phyloP scores from a whole-genome alignment of 139 green algal genomes.

The Nannochloris sp. region DNA sequence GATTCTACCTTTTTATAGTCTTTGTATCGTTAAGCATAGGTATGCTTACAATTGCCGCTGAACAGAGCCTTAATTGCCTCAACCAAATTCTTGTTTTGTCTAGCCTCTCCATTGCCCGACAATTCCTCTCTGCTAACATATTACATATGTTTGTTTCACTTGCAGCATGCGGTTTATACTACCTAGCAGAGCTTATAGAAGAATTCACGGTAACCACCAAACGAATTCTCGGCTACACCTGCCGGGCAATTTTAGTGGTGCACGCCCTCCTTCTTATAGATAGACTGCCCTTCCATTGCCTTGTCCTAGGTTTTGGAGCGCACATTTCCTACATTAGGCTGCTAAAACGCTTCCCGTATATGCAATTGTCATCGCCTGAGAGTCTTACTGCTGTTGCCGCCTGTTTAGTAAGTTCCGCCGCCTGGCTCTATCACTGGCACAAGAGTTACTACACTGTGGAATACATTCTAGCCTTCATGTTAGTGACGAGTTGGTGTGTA shows the following conservation, averaged over 20 bases:
- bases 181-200: slow-evolving; percentile 43
- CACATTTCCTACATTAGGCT: slow-evolving; percentile 30
- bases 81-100: too few species aligned
- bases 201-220: slow-evolving; percentile 36
- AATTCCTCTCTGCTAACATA: background rate
- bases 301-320: slow-evolving; percentile 8
- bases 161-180: slow-evolving; percentile 44
- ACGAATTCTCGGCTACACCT: slow-evolving; percentile 15
- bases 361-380: slow-evolving; percentile 10
- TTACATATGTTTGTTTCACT: background rate
- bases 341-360: slow-evolving; percentile 34
- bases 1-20: slow-evolving; percentile 35
- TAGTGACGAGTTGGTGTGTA: slow-evolving; percentile 35
- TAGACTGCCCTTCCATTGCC: slow-evolving; percentile 17
- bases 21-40: slow-evolving; percentile 42
- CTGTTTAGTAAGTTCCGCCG: slow-evolving; percentile 11
- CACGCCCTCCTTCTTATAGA: slow-evolving; percentile 35
- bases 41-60: background rate
- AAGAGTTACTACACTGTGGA: slow-evolving; percentile 27
- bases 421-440: slow-evolving; percentile 32
- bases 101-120: background rate
- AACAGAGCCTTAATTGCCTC: background rate
- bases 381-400: slow-evolving; percentile 11
- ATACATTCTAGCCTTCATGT: slow-evolving; percentile 42
- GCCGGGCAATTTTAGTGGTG: slow-evolving; percentile 23